Evolutionary conservation across 306 rosid species (phyloP).

Genomic region (Dalbergia cochinchinensis): DNA sequence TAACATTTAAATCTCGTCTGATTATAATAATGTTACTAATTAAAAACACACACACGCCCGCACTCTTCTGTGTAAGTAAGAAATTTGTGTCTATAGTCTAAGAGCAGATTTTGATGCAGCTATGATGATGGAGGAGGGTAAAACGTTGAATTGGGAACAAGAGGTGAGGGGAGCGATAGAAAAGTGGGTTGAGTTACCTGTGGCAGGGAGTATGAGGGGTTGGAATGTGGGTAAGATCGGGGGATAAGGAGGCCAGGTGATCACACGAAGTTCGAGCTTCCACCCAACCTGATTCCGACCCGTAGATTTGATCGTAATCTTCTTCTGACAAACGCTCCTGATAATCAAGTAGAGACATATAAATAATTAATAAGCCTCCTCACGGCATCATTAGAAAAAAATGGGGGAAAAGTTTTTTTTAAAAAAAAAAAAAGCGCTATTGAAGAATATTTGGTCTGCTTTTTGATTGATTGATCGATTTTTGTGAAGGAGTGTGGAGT

Average conservation of each 20-base stretch:
- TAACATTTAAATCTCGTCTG: too few relatives aligned
- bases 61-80: too few relatives aligned
- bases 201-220: conserved; percentile 66
- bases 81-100: neutral
- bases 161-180: neutral
- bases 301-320: conserved; percentile 50
- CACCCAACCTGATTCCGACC: conserved; percentile 85
- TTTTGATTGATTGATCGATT: too few relatives aligned
- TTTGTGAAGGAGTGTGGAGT: too few relatives aligned
- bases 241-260: conserved; percentile 65
- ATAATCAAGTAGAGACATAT: neutral
- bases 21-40: too few relatives aligned
- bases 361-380: too few relatives aligned
- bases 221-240: conserved; percentile 78
- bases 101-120: neutral
- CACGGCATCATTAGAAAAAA: neutral
- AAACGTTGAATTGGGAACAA: neutral
- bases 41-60: too few relatives aligned
- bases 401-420: too few relatives aligned
- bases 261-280: conserved; percentile 71
- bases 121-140: neutral
- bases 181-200: conserved; percentile 43
- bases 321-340: conserved; percentile 48
- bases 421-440: too few relatives aligned
- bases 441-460: too few relatives aligned